A percentile compares a stretch with the other conserved stretches of the same genome.
These are phyloP conservation scores for Backusella westeae DNA, from an alignment of 192 early-diverging fungal species.

Conservation along the genomic window DNA sequence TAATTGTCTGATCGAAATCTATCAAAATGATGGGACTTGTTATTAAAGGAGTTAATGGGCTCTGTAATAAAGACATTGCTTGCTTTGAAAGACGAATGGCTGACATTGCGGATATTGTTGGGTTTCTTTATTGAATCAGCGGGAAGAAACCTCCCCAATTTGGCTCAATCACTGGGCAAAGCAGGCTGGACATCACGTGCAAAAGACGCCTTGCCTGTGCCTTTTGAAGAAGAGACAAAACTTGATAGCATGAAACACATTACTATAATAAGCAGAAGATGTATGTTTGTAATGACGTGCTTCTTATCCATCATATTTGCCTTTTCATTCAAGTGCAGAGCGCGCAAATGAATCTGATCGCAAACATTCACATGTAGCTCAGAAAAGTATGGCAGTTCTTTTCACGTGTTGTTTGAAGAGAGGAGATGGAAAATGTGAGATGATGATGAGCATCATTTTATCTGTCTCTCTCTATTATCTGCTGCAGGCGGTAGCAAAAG, in stretches of 20 bases:
- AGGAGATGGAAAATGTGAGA: background rate
- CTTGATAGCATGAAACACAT: background rate
- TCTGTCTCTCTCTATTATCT: background rate
- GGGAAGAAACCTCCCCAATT: background rate
- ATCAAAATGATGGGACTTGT: conserved; percentile 5
- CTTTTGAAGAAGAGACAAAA: background rate
- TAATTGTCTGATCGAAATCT: conserved; percentile 21
- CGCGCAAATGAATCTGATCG: background rate
- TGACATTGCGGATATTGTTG: background rate
- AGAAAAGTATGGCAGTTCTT: background rate
- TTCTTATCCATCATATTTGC: background rate
- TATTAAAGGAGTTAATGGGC: background rate
- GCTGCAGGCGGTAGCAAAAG: background rate
- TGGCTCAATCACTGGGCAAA: background rate
- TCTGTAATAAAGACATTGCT: conserved; percentile 2
- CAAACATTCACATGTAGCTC: conserved; percentile 7
- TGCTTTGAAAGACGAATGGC: background rate
- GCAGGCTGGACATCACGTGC: background rate
- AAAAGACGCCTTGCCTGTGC: background rate
- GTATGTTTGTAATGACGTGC: background rate
- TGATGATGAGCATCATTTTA: background rate
- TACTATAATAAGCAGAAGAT: background rate
- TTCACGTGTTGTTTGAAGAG: background rate
- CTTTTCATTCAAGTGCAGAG: background rate
- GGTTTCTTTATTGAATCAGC: background rate